Evolutionary conservation across 2,329 filamentous ascomycete genomes (phyloP).

Genomic region (Aspergillus sp.): DNA sequence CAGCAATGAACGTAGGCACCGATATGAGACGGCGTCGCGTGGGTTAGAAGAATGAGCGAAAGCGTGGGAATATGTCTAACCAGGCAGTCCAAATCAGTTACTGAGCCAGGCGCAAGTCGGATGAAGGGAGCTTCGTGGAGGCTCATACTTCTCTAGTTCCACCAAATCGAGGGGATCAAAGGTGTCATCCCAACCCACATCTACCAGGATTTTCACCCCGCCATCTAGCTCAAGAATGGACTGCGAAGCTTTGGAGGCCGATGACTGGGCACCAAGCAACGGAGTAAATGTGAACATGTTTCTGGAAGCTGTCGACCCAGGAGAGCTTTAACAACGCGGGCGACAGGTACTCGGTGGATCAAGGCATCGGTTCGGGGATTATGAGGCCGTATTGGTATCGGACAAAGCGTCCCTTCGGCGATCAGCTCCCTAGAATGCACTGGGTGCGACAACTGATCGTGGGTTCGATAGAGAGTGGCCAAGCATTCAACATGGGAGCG

Average conservation of each 20-base stretch:
- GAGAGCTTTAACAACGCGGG: conserved; percentile 19
- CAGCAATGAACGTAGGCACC: conserved; percentile 96
- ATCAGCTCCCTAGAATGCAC: no score
- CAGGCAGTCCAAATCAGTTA: neutral
- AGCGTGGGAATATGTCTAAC: conserved; percentile 84
- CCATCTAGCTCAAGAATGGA: conserved; percentile 97
- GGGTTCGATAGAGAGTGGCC: no score
- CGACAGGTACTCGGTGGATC: conserved; percentile 10
- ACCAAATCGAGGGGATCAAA: conserved; percentile 83
- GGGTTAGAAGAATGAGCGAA: conserved; percentile 90
- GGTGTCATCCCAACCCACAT: conserved; percentile 93
- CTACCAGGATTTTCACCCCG: conserved; percentile 91
- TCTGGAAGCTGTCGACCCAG: conserved; percentile 20
- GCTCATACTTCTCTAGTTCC: conserved; percentile 81
- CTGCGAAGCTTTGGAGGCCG: conserved; percentile 80
- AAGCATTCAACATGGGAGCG: no score
- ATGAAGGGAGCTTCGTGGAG: neutral
- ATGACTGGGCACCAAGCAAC: conserved; percentile 84
- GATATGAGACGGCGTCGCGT: conserved; percentile 88
- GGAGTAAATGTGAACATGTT: conserved; percentile 95
- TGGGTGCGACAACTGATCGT: no score
- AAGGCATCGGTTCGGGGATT: conserved; percentile 19
- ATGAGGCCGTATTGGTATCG: no score
- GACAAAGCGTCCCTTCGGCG: no score
- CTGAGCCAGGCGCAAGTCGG: neutral